phyloP scores from a whole-genome alignment of 2,329 filamentous ascomycete genomes.

The Aspergillus brasiliensis region DNA sequence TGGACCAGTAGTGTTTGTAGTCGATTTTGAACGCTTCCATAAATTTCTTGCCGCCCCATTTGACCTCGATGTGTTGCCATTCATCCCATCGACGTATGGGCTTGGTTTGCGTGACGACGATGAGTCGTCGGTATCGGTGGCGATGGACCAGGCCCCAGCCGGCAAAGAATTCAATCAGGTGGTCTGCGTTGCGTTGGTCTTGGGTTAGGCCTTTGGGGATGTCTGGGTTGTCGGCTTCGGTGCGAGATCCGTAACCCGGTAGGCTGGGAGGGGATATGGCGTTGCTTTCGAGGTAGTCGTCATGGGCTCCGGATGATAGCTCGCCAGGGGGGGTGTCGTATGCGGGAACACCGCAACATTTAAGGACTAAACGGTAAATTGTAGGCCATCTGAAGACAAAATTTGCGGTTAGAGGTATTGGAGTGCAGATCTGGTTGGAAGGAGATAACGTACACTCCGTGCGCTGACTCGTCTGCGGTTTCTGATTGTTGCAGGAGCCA shows the following conservation, averaged over 20 bases:
- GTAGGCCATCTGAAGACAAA: conserved; percentile 23
- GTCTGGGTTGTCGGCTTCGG: conserved; percentile 22
- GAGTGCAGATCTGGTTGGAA: background rate
- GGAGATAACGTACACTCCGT: conserved; percentile 24
- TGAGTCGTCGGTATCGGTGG: conserved; percentile 35
- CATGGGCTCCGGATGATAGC: conserved; percentile 25
- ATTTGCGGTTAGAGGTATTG: background rate
- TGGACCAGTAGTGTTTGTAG: conserved; percentile 15
- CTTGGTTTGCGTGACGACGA: conserved; percentile 29
- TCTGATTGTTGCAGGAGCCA: conserved; percentile 35
- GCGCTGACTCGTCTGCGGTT: conserved; percentile 8
- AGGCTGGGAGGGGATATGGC: conserved; percentile 34
- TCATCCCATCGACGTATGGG: conserved; percentile 30
- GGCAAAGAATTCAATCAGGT: conserved; percentile 42
- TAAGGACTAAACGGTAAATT: conserved; percentile 32
- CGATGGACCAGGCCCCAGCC: conserved; percentile 39
- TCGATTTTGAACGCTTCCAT: conserved; percentile 19
- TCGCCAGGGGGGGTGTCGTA: conserved; percentile 1
- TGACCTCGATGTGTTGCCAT: conserved; percentile 33
- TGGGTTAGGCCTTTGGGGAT: conserved; percentile 31
- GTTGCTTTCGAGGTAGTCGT: conserved; percentile 27
- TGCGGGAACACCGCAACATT: conserved; percentile 13
- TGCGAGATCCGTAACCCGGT: conserved; percentile 32
- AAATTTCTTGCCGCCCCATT: conserved; percentile 16
- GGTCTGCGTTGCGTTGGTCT: conserved; percentile 36